Evolutionary conservation across 345 rosid genomes (phyloP).

Genomic region (Cochlearia excelsa): DNA sequence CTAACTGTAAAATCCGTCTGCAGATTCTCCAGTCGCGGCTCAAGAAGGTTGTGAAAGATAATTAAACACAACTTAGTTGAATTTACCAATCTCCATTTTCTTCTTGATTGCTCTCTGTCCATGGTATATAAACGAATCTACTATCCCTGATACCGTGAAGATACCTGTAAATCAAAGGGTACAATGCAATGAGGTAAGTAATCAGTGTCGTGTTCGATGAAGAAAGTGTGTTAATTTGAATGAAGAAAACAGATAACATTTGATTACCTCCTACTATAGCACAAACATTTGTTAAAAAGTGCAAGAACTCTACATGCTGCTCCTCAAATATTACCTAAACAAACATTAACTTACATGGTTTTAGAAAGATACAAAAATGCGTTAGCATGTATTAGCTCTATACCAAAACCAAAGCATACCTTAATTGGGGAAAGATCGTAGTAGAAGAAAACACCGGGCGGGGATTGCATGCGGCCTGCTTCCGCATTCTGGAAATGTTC

Average conservation of each 20-base stretch:
- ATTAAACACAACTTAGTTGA: conserved; percentile 39
- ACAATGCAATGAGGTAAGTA: too few species aligned
- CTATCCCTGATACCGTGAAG: conserved; percentile 76
- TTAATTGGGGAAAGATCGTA: conserved; percentile 87
- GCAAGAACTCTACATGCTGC: conserved; percentile 70
- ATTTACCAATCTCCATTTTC: conserved; percentile 78
- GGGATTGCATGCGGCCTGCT: conserved; percentile 33
- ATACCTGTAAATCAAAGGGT: conserved; percentile 40
- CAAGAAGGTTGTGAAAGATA: too few species aligned
- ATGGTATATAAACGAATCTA: conserved; percentile 79
- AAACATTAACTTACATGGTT: background rate
- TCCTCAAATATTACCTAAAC: conserved; percentile 67
- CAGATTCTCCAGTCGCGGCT: conserved; percentile 6
- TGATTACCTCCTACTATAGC: conserved; percentile 73
- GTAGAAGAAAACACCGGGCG: conserved; percentile 71
- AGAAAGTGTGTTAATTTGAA: background rate
- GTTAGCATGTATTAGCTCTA: background rate
- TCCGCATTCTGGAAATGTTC: conserved; percentile 60
- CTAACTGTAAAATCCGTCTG: conserved; percentile 22
- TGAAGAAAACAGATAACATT: background rate
- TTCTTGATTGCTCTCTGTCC: conserved; percentile 82
- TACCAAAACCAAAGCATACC: conserved; percentile 33
- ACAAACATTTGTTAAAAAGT: conserved; percentile 75
- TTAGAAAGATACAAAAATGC: too few species aligned
- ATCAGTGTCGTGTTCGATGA: background rate